Evolutionary conservation across 2,329 filamentous ascomycete genomes (phyloP).

Genomic region (Magnaporthiopsis rhizophila): DNA sequence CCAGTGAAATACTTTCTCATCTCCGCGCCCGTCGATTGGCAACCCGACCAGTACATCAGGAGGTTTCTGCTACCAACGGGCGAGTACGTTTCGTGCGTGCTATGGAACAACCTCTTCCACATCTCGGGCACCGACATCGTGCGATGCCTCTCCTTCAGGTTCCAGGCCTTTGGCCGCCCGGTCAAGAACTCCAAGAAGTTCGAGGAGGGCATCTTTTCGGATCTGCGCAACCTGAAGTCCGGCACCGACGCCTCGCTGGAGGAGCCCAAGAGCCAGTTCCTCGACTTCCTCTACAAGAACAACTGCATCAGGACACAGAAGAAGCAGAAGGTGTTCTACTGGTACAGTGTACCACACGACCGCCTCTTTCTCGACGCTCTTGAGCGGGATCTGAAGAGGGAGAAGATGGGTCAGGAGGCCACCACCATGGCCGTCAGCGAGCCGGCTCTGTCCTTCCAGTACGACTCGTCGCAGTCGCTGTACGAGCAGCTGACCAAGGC

Average conservation of each 20-base stretch:
- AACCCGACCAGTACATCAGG: constrained; percentile 90
- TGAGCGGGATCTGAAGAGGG: constrained; percentile 94
- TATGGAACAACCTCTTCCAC: constrained; percentile 99
- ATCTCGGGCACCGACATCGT: constrained; percentile 99
- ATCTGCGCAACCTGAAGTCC: constrained; percentile 95
- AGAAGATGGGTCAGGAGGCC: constrained; percentile 99
- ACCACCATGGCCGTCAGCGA: constrained; percentile 96
- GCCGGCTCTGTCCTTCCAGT: constrained; percentile 95
- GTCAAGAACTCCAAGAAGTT: constrained; percentile 99
- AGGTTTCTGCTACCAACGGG: constrained; percentile 92
- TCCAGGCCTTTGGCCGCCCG: constrained; percentile 95
- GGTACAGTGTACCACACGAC: constrained; percentile 98
- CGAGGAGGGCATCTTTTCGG: constrained; percentile 98
- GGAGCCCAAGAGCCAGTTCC: constrained; percentile 96
- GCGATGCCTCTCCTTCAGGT: constrained; percentile 93
- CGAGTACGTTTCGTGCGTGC: constrained; percentile 96
- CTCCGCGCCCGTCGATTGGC: constrained; percentile 96
- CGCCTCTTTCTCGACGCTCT: constrained; percentile 94
- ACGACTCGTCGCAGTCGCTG: constrained; percentile 96
- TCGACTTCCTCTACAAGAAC: constrained; percentile 99
- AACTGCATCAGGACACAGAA: constrained; percentile 99
- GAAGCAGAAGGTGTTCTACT: constrained; percentile 99
- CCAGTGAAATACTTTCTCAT: constrained; percentile 99
- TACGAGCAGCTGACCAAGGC: constrained; percentile 99
- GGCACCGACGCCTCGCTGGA: constrained; percentile 96